Base-by-base conservation (phyloP, 495 filamentous ascomycete species). In the Friedmanniomyces endolithicus region DNA sequence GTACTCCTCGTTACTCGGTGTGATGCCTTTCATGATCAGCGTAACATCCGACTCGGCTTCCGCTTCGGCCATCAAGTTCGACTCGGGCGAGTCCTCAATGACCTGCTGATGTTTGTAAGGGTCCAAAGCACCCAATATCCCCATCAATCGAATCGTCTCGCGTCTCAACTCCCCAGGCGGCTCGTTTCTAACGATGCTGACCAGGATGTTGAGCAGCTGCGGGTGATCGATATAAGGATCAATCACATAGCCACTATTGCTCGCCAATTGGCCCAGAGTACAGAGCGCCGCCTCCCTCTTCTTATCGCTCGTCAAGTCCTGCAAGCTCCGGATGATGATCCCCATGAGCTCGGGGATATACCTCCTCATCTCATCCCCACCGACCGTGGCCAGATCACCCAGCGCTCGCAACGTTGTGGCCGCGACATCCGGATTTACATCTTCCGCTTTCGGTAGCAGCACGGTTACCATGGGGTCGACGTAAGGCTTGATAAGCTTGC, bases 171-270 rank as follows among this genome's bases (percentile, higher is more conserved):
- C 77, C 2, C 86, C 87, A 48, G 90, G 86, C 37, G 82, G 79
- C 64, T 97, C 92, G 14, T 83, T 85, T 65, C 90, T 86, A 61
- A 95, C 90, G 66, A 97, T 96, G 60, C 84, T 87, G 58, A 95
- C 87, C 39, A 99, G 75, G 11, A 96, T 85, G 50, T 85, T 87
- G 34, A 97, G 83, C 12, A 99, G 78, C 64, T 95, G 82, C 0
- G 92, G 92, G 60, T 96, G 92, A 55, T 97, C 88, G 43, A 88
- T 73, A 64, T 97, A 99, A 9, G 92, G 94, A 35, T 94, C 85
- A 58, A 99, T 96, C 44, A 99, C 92, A 70, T 99, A 99, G 56
- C 94, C 90, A 19, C 88, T 87, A 65, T 90, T 95, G 64, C 87
- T 90, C 6, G 92, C 87, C 14, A 99, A 71, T 66, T 96, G 89